Conservation (phyloP, 2,329 filamentous ascomycete species). For the Cercospora sojina region DNA sequence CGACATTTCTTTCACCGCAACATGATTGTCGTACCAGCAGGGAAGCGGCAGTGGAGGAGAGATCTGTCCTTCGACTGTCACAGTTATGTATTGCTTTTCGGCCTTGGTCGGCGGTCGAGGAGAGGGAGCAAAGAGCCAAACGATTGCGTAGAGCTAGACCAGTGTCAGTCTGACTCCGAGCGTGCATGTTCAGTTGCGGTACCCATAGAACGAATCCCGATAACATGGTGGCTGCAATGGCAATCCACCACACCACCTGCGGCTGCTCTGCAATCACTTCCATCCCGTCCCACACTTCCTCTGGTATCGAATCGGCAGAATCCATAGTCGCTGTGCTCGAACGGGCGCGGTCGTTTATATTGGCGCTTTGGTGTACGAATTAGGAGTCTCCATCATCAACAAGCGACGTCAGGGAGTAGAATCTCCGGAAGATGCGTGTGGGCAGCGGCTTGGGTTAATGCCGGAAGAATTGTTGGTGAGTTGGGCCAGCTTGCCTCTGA, state of each 20-base stretch:
- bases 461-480: not conserved
- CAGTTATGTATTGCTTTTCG: slow-evolving; percentile 83
- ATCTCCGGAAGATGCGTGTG: not conserved
- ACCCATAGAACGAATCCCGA: slow-evolving; percentile 10
- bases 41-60: slow-evolving; percentile 62
- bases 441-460: slow-evolving; percentile 1
- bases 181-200: not conserved
- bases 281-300: slow-evolving; percentile 33
- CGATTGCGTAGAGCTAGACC: slow-evolving; percentile 6
- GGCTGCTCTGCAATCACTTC: slow-evolving; percentile 27
- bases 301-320: slow-evolving; percentile 34
- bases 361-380: not conserved
- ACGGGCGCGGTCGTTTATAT: not conserved
- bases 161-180: not conserved
- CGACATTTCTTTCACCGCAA: slow-evolving; percentile 54
- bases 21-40: slow-evolving; percentile 83
- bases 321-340: slow-evolving; percentile 29
- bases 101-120: slow-evolving; percentile 71
- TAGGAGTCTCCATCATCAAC: not conserved
- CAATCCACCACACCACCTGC: slow-evolving; percentile 31
- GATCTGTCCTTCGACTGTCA: slow-evolving; percentile 61
- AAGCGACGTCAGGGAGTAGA: not conserved
- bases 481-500: slow-evolving; percentile 6
- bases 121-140: slow-evolving; percentile 67
- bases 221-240: slow-evolving; percentile 22